Evolutionary conservation across 1,284 basidiomycete species (phyloP).

Genomic region (Cutaneotrichosporon cyanovorans): DNA sequence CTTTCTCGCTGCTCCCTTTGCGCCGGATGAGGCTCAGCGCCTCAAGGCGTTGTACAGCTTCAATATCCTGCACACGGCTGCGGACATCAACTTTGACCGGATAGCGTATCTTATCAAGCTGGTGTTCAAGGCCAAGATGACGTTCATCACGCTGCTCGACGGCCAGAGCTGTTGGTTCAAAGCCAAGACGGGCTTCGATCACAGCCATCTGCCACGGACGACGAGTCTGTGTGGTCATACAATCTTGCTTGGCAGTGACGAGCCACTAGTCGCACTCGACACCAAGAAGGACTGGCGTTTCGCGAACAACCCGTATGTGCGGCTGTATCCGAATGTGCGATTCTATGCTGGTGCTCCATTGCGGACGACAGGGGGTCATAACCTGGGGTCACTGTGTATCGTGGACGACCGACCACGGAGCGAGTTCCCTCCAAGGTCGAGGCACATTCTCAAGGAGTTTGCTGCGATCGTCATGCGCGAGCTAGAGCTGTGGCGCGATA

Average conservation of each 20-base stretch:
- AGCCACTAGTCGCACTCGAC: constrained; percentile 80
- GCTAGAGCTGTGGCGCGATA: constrained; percentile 90
- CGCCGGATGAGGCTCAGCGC: constrained; percentile 70
- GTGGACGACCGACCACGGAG: constrained; percentile 75
- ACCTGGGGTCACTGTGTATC: constrained; percentile 79
- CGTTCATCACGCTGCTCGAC: constrained; percentile 70
- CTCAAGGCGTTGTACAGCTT: constrained; percentile 70
- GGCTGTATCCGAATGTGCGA: constrained; percentile 59
- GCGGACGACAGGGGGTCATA: constrained; percentile 79
- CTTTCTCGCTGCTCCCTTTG: constrained; percentile 70
- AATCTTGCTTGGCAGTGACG: constrained; percentile 59
- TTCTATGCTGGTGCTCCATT: constrained; percentile 91
- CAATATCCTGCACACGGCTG: constrained; percentile 75
- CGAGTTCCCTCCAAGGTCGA: constrained; percentile 79
- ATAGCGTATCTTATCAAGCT: constrained; percentile 82
- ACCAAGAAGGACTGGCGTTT: constrained; percentile 81
- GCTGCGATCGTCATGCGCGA: constrained; percentile 89
- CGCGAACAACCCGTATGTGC: constrained; percentile 61
- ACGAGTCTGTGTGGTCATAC: constrained; percentile 11
- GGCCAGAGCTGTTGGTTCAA: constrained; percentile 80
- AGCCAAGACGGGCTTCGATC: constrained; percentile 62
- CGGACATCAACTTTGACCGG: constrained; percentile 84
- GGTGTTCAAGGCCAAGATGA: constrained; percentile 83
- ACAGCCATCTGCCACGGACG: background rate
- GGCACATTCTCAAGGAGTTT: constrained; percentile 90